phyloP scores from a whole-genome alignment of 2,329 filamentous ascomycete genomes.

The Colletotrichum kahawae region DNA sequence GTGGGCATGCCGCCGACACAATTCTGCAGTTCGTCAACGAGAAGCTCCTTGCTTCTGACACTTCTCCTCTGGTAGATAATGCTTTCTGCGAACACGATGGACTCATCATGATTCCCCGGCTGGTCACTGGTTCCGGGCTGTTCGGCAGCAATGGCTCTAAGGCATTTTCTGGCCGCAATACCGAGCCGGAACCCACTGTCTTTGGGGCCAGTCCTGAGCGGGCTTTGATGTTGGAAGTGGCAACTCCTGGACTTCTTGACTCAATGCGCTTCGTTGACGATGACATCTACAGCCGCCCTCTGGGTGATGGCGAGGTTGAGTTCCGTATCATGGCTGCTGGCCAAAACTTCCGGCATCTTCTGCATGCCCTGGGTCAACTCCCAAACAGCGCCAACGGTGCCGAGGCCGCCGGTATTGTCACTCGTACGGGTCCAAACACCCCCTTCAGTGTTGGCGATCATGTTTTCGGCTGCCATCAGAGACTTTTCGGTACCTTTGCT shows the following conservation, averaged over 20 bases:
- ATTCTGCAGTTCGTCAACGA: not conserved
- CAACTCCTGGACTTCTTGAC: not conserved
- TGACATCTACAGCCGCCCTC: not conserved
- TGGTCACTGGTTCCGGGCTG: not conserved
- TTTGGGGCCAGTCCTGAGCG: not conserved
- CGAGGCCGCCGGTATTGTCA: slow-evolving; percentile 37
- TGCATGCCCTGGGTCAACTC: slow-evolving; percentile 22
- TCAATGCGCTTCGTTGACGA: not conserved
- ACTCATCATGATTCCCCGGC: not conserved
- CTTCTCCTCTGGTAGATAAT: not conserved
- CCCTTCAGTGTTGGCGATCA: slow-evolving; percentile 35
- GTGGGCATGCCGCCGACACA: not conserved
- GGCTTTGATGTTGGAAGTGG: not conserved
- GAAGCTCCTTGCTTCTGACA: not conserved
- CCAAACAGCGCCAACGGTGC: slow-evolving; percentile 24
- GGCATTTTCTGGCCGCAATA: not conserved
- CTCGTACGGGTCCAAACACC: slow-evolving; percentile 33
- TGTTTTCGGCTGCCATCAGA: slow-evolving; percentile 22
- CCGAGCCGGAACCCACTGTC: not conserved
- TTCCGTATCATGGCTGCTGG: slow-evolving; percentile 29
- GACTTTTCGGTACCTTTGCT: slow-evolving; percentile 23
- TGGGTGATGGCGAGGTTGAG: slow-evolving; percentile 22
- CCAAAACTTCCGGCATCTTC: slow-evolving; percentile 29
- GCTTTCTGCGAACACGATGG: not conserved
- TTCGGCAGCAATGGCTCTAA: not conserved